Base-by-base conservation (phyloP, 1,284 basidiomycete genomes). In the Gymnopus androsaceus region DNA sequence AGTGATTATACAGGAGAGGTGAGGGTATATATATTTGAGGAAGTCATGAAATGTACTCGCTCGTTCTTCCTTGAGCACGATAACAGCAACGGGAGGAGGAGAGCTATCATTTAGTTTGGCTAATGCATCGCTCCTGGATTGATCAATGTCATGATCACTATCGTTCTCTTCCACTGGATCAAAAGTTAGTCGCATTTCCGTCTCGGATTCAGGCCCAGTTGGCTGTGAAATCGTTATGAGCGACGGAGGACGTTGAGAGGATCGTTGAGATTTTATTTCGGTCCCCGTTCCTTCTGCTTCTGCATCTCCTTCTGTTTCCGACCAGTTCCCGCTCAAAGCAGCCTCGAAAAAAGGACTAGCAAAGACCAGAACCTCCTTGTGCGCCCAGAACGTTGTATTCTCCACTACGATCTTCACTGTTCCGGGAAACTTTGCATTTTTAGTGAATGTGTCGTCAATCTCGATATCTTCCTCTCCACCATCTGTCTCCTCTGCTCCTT, bases 311-410 rank as follows among this genome's bases (percentile, higher is more conserved):
- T 47, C 45, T 46, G 87, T 76, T 17, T 84, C 83, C 9, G 85
- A 84, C 88, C 88, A 92, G 63, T 87, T 80, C 3, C 91, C 91
- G 59, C 85, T 88, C 46, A 94, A 74, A 19, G 90, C 88, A 12
- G 89, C 89, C 69, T 92, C 87, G 67, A 94, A 94, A 76, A 94
- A 94, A 0, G 91, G 88, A 4, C 88, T 91, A 1, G 90, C 87
- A 66, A 92, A 93, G 67, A 87, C 87, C 4, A 94, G 75, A 38
- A 94, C 82, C 65, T 94, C 90, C 66, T 90, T 90, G 70, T 94
- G 91, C 0, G 88, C 85, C 90, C 90, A 92, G 72, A 92, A 92
- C 3, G 87, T 90, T 40, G 88, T 91, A 56, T 78, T 82, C 71
- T 90, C 88, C 19, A 92, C 90, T n/a, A 91, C 77, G 51, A 92